Base-by-base conservation (phyloP, 202 grass and related monocot genomes). In the Alloteropsis angusta region DNA sequence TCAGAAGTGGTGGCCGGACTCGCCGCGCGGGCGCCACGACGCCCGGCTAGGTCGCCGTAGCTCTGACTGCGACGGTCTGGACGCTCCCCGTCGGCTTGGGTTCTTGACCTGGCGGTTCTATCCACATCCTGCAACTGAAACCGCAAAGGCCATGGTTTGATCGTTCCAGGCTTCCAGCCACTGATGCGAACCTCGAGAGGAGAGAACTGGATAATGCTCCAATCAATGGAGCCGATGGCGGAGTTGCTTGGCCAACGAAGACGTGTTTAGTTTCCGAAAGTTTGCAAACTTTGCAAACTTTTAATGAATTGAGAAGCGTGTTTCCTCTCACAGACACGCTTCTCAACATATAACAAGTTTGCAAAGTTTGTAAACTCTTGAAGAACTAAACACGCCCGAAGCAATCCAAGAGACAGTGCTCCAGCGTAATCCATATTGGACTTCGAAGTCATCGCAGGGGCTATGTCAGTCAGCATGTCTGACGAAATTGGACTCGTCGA, bases 101-200 rank as follows among this genome's bases (percentile, higher is more conserved):
- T 78, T 54, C 23, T 53, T 69, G 65, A 78, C 74, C n/a, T 78
- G 65, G 74, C 65, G 30, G 39, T 61, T 50, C 82, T 72, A 72
- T 84, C 83, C 67, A 38, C 58, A 65, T 53, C 55, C 58, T 71
- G 12, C n/a, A 55, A 30, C 56, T 39, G 16, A 57, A 74, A 18
- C 19, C 2, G 52, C 36, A 74, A 82, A 47, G 17, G n/a, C n/a
- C n/a, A n/a, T n/a, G n/a, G n/a, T n/a, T n/a, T 7, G 44, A 19
- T 49, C 13, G 42, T n/a, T n/a, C n/a, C n/a, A n/a, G n/a, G n/a
- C n/a, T n/a, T n/a, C n/a, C n/a, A 52, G 8, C 26, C 18, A 17
- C 8, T 63, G 69, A 72, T 36, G 35, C 7, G 3, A 7, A 25
- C 61, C 84, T 86, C 70, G 76, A 68, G 48, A 49, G 7, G 72